Evolutionary conservation across 305 asterid species (phyloP).

Genomic region (Fraxinus velutina): DNA sequence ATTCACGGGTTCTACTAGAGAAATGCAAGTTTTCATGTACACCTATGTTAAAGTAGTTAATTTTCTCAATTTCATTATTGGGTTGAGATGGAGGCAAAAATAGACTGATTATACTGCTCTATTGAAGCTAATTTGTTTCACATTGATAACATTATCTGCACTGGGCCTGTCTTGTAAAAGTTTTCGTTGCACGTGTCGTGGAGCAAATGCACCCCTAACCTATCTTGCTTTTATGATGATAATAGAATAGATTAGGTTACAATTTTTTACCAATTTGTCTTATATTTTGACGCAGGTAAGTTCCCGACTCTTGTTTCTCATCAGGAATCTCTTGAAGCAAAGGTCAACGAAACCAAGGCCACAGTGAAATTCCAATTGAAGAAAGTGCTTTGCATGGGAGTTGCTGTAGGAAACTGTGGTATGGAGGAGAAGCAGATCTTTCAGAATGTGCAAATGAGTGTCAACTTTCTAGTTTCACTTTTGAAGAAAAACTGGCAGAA

Average conservation of each 20-base stretch:
- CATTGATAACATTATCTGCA: neutral
- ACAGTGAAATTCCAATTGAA: conserved; percentile 66
- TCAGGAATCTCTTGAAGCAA: conserved; percentile 62
- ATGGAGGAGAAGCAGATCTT: conserved; percentile 74
- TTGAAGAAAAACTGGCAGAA: conserved; percentile 72
- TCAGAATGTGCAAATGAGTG: conserved; percentile 68
- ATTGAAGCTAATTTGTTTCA: neutral
- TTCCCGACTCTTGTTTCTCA: conserved; percentile 62
- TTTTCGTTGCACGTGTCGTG: neutral
- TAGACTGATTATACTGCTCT: neutral
- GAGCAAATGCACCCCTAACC: neutral
- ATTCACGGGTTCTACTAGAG: neutral
- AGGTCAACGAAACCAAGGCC: conserved; percentile 64
- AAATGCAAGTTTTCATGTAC: neutral
- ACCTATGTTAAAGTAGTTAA: neutral
- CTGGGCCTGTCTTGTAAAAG: neutral
- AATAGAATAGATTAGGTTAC: neutral
- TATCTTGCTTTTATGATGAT: neutral
- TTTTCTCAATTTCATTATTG: neutral
- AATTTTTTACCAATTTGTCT: neutral
- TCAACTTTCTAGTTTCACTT: conserved; percentile 58
- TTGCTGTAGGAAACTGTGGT: conserved; percentile 59
- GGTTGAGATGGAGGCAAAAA: neutral
- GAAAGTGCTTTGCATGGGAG: conserved; percentile 80
- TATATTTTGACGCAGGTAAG: conserved; percentile 40